Percentiles rank a stretch among this genome's conserved stretches.
phyloP scores from a whole-genome alignment of 805 yeast genomes.

The Candida ovalis region DNA sequence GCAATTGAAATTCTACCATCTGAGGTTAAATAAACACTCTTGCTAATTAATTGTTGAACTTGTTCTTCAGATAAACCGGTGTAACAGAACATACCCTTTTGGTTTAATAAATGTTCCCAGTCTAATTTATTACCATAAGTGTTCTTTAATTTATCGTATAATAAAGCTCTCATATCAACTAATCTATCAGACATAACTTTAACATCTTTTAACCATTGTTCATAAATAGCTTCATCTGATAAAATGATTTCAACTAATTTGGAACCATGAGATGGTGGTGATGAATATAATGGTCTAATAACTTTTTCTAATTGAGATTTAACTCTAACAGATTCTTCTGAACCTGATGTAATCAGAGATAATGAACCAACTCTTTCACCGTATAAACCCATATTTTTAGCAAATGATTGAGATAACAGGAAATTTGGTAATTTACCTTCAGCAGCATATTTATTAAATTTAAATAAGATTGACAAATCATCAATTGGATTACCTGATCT shows the following conservation, averaged over 20 bases:
- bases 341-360: slow-evolving; percentile 54
- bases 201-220: slow-evolving; percentile 81
- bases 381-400: slow-evolving; percentile 91
- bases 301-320: slow-evolving; percentile 72
- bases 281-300: slow-evolving; percentile 83
- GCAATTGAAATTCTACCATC: slow-evolving; percentile 92
- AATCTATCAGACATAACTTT: slow-evolving; percentile 75
- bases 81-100: slow-evolving; percentile 95
- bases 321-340: slow-evolving; percentile 45
- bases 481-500: slow-evolving; percentile 78
- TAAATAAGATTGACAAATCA: slow-evolving; percentile 54
- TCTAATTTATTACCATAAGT: slow-evolving; percentile 49
- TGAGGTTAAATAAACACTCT: slow-evolving; percentile 79
- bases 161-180: slow-evolving; percentile 60
- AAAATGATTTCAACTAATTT: slow-evolving; percentile 80
- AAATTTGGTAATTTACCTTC: slow-evolving; percentile 47
- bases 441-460: slow-evolving; percentile 39
- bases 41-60: slow-evolving; percentile 63
- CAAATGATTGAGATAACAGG: slow-evolving; percentile 83
- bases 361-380: slow-evolving; percentile 94
- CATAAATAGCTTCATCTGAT: slow-evolving; percentile 51
- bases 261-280: slow-evolving; percentile 94
- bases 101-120: slow-evolving; percentile 86
- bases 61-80: slow-evolving; percentile 76
- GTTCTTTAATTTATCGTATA: slow-evolving; percentile 56